Conservation (phyloP, 2,329 filamentous ascomycete species). For the Fonsecaea multimorphosa region DNA sequence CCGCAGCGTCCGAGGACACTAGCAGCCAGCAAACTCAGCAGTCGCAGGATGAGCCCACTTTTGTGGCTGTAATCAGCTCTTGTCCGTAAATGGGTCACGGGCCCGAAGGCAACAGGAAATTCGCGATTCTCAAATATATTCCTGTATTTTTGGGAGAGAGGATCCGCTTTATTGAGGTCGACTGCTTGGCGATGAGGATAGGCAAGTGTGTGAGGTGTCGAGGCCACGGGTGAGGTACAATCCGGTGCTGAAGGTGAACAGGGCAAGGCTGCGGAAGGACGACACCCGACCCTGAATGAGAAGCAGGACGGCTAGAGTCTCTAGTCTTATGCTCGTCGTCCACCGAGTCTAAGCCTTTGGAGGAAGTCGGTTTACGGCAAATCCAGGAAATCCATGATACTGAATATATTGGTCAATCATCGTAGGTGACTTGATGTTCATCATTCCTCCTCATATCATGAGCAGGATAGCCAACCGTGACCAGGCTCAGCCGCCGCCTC, state of each 20-base stretch:
- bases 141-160: not conserved
- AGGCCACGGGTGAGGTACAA: slow-evolving; percentile 10
- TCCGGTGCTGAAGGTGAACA: not conserved
- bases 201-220: not conserved
- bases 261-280: not conserved
- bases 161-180: not conserved
- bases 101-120: not conserved
- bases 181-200: not conserved
- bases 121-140: not conserved
- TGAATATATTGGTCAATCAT: not conserved
- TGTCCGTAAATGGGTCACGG: slow-evolving; percentile 12
- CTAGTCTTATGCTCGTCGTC: not conserved
- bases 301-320: not conserved
- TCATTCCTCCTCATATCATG: slow-evolving; percentile 7
- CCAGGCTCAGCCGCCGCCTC: slow-evolving; percentile 37
- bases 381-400: not conserved
- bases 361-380: not conserved
- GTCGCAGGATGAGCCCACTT: slow-evolving; percentile 22
- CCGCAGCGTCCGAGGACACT: not conserved
- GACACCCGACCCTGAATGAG: not conserved
- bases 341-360: slow-evolving; percentile 1
- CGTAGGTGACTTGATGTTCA: not conserved
- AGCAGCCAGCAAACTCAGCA: slow-evolving; percentile 16
- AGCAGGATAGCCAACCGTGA: not conserved
- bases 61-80: slow-evolving; percentile 13